phyloP scores from a whole-genome alignment of 345 rosid genomes.

The Arabidopsis suecica region DNA sequence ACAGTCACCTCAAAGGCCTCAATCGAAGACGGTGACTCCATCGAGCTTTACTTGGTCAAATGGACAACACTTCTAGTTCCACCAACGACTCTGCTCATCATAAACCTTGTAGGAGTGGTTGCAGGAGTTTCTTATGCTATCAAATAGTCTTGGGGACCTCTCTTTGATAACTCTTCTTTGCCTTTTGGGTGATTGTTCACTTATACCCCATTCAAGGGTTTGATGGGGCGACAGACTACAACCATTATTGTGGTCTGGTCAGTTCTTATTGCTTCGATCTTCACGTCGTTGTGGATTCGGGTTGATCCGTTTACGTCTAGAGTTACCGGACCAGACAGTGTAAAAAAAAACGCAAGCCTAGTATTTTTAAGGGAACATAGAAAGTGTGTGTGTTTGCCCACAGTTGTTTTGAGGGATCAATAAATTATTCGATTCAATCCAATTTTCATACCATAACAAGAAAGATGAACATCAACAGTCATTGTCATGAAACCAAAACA shows the following conservation, averaged over 20 bases:
- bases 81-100: constrained; percentile 81
- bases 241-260: constrained; percentile 90
- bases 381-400: not conserved
- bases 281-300: constrained; percentile 84
- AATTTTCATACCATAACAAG: constrained; percentile 1
- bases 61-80: constrained; percentile 92
- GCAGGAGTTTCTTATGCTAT: constrained; percentile 85
- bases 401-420: not conserved
- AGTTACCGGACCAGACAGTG: constrained; percentile 74
- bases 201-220: constrained; percentile 82
- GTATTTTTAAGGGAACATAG: not conserved
- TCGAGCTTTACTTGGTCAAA: constrained; percentile 84
- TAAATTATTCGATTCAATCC: not conserved
- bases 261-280: constrained; percentile 78
- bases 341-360: not conserved
- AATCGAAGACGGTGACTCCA: constrained; percentile 74
- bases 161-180: constrained; percentile 88
- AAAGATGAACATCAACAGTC: constrained; percentile 12
- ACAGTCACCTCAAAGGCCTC: constrained; percentile 93
- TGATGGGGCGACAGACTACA: constrained; percentile 88
- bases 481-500: constrained; percentile 23
- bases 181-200: constrained; percentile 92
- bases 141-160: constrained; percentile 92
- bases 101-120: constrained; percentile 84
- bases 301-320: constrained; percentile 78